Evolutionary conservation across 2,329 filamentous ascomycete genomes (phyloP).

Genomic region (Colletotrichum sp.): DNA sequence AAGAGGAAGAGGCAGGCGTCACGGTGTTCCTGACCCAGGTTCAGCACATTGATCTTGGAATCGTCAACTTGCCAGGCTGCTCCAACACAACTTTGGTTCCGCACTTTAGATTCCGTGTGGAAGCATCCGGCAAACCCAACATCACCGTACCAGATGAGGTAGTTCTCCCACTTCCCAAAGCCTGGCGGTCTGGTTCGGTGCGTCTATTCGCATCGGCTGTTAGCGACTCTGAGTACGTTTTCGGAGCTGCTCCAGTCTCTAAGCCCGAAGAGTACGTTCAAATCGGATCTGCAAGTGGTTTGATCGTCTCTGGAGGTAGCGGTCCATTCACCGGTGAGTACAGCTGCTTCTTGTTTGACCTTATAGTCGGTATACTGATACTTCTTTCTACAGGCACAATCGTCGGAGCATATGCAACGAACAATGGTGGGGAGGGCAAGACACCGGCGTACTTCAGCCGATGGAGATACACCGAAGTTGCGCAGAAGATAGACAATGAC

Average conservation of each 20-base stretch:
- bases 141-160: slow-evolving; percentile 37
- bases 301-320: slow-evolving; percentile 17
- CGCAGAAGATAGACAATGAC: slow-evolving; percentile 1
- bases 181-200: slow-evolving; percentile 40
- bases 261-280: neutral
- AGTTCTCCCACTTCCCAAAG: slow-evolving; percentile 40
- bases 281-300: slow-evolving; percentile 37
- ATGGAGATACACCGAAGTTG: slow-evolving; percentile 48
- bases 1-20: slow-evolving; percentile 57
- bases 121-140: slow-evolving; percentile 39
- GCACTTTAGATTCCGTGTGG: slow-evolving; percentile 48
- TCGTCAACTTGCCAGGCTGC: slow-evolving; percentile 35
- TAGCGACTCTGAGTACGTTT: slow-evolving; percentile 50
- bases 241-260: slow-evolving; percentile 38
- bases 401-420: slow-evolving; percentile 57
- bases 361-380: neutral
- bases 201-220: slow-evolving; percentile 45
- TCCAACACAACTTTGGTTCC: slow-evolving; percentile 27
- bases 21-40: slow-evolving; percentile 58
- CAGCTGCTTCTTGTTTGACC: accelerated
- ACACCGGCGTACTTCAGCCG: slow-evolving; percentile 51
- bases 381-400: slow-evolving; percentile 42
- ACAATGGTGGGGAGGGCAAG: slow-evolving; percentile 49
- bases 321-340: slow-evolving; percentile 32
- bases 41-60: slow-evolving; percentile 54